Evolutionary conservation across 2,329 filamentous ascomycete species (phyloP).

Genomic region (Penicillium digitatum): DNA sequence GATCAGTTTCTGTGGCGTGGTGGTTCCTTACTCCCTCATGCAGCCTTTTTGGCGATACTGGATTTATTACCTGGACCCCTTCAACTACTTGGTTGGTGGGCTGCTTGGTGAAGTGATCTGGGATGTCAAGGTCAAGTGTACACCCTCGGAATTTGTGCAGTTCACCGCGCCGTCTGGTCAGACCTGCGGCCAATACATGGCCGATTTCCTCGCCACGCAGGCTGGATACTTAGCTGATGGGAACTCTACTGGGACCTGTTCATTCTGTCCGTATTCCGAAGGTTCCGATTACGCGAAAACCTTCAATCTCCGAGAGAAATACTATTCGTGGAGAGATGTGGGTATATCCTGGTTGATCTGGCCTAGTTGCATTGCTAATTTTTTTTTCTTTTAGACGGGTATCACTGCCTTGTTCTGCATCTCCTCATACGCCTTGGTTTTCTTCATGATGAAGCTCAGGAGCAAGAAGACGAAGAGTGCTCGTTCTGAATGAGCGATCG

Average conservation of each 20-base stretch:
- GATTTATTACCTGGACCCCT: conserved; percentile 46
- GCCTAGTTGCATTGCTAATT: neutral
- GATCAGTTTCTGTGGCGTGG: conserved; percentile 40
- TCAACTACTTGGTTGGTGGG: conserved; percentile 43
- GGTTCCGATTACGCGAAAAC: conserved; percentile 35
- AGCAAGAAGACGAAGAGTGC: conserved; percentile 49
- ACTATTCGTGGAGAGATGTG: conserved; percentile 39
- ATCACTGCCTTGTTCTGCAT: conserved; percentile 46
- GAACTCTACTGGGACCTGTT: conserved; percentile 27
- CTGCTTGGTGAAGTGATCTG: conserved; percentile 38
- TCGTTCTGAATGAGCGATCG: conserved; percentile 25
- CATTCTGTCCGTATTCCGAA: conserved; percentile 31
- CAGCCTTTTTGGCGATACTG: conserved; percentile 44
- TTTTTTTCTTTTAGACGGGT: conserved; percentile 26
- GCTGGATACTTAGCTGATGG: conserved; percentile 31
- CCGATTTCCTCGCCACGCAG: conserved; percentile 27
- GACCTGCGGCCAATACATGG: conserved; percentile 36
- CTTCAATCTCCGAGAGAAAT: conserved; percentile 33
- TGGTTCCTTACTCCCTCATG: conserved; percentile 38
- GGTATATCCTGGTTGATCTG: conserved; percentile 7
- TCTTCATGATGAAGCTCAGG: conserved; percentile 49
- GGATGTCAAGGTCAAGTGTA: conserved; percentile 39
- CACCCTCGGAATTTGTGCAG: conserved; percentile 29
- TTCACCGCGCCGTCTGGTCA: conserved; percentile 29
- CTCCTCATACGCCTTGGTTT: conserved; percentile 44